phyloP scores from a whole-genome alignment of 495 filamentous ascomycete species.

The Geoglossum glabrum region DNA sequence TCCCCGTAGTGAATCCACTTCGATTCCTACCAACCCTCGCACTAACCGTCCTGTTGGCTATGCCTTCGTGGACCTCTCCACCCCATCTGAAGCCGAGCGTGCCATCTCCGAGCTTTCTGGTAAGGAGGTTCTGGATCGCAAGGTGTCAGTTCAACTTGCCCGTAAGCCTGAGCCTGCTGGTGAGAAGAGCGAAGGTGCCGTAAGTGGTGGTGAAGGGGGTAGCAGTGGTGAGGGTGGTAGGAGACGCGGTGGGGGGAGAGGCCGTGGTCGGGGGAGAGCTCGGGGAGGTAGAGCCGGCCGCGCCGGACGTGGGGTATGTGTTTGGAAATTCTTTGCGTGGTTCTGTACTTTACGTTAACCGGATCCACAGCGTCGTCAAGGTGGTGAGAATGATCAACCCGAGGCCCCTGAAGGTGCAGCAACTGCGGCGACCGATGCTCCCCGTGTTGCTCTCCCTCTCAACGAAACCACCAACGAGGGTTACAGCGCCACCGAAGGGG shows the following conservation, averaged over 20 bases:
- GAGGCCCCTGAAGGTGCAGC: slow-evolving; percentile 19
- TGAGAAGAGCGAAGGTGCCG: slow-evolving; percentile 51
- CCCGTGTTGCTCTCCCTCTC: slow-evolving; percentile 31
- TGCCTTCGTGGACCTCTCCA: slow-evolving; percentile 93
- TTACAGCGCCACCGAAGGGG: slow-evolving; percentile 27
- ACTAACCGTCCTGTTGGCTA: slow-evolving; percentile 96
- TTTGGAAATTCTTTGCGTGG: background rate
- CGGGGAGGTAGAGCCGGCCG: slow-evolving; percentile 52
- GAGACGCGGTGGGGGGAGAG: slow-evolving; percentile 37
- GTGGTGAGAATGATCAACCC: slow-evolving; percentile 12
- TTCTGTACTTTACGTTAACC: background rate
- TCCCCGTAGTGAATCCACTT: slow-evolving; percentile 69
- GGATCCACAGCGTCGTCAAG: slow-evolving; percentile 7
- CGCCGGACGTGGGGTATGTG: slow-evolving; percentile 40
- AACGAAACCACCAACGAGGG: slow-evolving; percentile 41
- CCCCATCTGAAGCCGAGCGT: slow-evolving; percentile 78
- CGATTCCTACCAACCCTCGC: slow-evolving; percentile 97
- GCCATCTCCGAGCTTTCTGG: slow-evolving; percentile 88
- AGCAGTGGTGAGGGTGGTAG: slow-evolving; percentile 41
- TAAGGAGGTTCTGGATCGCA: slow-evolving; percentile 89
- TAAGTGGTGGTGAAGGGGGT: slow-evolving; percentile 43
- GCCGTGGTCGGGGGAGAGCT: slow-evolving; percentile 50
- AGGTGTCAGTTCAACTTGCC: slow-evolving; percentile 95
- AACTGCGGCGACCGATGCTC: slow-evolving; percentile 30
- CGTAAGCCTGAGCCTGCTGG: slow-evolving; percentile 82